These are phyloP conservation scores for Hypomyces perniciosus DNA, from an alignment of 2,329 filamentous ascomycete species.

Conservation along the genomic window DNA sequence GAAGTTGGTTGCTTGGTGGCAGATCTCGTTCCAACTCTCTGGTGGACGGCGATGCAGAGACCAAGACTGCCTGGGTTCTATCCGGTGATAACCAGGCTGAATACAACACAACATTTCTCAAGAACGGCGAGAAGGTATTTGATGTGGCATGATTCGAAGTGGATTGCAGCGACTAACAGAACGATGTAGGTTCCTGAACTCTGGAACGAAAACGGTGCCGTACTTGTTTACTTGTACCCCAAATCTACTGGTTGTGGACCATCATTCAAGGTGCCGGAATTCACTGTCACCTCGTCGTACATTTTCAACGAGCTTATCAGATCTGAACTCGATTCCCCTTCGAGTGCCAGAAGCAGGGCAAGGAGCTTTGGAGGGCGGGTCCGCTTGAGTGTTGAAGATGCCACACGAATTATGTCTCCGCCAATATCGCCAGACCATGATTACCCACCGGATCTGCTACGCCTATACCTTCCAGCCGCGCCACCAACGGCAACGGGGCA, in stretches of 20 bases:
- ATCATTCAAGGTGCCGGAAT: constrained; percentile 55
- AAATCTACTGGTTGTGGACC: constrained; percentile 44
- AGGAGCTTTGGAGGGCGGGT: constrained; percentile 43
- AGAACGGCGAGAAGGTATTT: constrained; percentile 49
- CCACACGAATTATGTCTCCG: constrained; percentile 33
- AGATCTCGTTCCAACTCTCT: constrained; percentile 47
- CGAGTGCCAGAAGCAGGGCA: constrained; percentile 27
- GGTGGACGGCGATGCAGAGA: constrained; percentile 21
- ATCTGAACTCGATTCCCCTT: constrained; percentile 33
- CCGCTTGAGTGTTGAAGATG: constrained; percentile 46
- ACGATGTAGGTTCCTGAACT: constrained; percentile 53
- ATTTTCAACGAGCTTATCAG: constrained; percentile 49
- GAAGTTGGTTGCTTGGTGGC: constrained; percentile 49
- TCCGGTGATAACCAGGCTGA: constrained; percentile 46
- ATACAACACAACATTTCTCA: constrained; percentile 49
- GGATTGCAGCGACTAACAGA: not conserved
- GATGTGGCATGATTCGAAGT: not conserved
- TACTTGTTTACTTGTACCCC: constrained; percentile 53
- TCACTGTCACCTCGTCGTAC: constrained; percentile 48
- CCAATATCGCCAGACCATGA: constrained; percentile 33
- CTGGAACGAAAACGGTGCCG: constrained; percentile 56
- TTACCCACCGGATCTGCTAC: constrained; percentile 34
- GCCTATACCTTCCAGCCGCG: constrained; percentile 48
- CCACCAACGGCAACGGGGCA: constrained; percentile 33
- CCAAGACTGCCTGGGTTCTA: constrained; percentile 48